Evolutionary conservation across 768 basidiomycete genomes (phyloP), one percentile per base, ranked within the genome.

Genomic region (Rhodotorula toruloides): DNA sequence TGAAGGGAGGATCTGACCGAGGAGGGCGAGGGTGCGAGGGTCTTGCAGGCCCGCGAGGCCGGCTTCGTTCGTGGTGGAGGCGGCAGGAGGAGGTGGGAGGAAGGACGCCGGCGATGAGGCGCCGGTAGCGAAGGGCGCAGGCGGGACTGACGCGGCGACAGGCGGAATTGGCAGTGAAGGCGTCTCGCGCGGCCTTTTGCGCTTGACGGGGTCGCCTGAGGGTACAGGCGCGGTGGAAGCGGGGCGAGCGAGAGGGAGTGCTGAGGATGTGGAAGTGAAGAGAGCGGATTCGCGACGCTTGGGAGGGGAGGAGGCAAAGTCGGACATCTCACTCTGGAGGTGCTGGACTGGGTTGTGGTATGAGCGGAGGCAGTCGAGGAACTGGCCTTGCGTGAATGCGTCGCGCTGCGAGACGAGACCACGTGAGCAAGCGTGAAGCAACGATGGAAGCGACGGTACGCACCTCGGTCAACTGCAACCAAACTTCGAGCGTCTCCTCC

Each of bases 401-500:
- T 67, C 58, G n/a, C 70, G 70, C 70, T 71, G 65, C 8, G 12
- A 14, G 13, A 48, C 13, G 2, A 12, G 8, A 7, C 27, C n/a
- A 25, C 16, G 31, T 29, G 22, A 1, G 5, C 0, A 8, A 13
- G n/a, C 29, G 31, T 21, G 27, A 27, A 8, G 53, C 2, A 22
- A 14, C 27, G 46, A 36, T 4, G 21, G 34, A 39, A 31, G 31
- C n/a, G 39, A 12, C 21, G 13, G 19, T n/a, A 44, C 64, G 34
- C 29, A 68, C 67, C 63, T 72, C 71, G 67, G 46, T 61, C 13
- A 72, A 54, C 49, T 72, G 71, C 9, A 72, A 48, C 56, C 57
- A 68, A 14, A 72, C 46, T 54, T 72, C 71, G 31, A 72, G 71
- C 34, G 71, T 72, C 34, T 72, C 67, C 31, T 55, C 58, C 47